Base-by-base conservation (phyloP, 1,284 basidiomycete species). In the Pulveroboletus sp. region DNA sequence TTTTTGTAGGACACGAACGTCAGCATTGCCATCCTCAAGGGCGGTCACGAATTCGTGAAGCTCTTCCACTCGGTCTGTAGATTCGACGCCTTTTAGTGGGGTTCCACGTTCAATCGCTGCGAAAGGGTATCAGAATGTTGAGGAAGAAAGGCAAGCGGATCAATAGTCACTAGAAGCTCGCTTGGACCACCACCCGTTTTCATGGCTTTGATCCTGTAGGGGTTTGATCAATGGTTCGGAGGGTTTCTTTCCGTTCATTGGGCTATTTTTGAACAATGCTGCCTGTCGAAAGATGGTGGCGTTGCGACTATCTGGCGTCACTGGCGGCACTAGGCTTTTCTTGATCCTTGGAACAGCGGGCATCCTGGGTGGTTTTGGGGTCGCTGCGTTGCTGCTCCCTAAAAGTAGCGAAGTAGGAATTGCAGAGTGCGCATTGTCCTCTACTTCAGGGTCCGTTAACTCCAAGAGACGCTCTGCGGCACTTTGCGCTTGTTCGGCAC, bases 401-500 rank as follows among this genome's bases (percentile, higher is more conserved):
- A 82, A 75, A 33, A 86, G 65, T 33, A 89, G 69, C 0, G 85
- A 83, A 22, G 77, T 68, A 2, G 85, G 84, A 17, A 87, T 78
- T 18, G 78, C 74, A n/a, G 81, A 79, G 57, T 82, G 75, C 50
- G 74, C 77, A 51, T 72, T 64, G 40, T 70, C 76, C 49, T 87
- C 85, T 31, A 84, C 84, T 51, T 91, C 88, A 18, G 87, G 82
- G 59, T 92, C 89, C 22, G 89, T 87, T 24, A 93, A 77, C 69
- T 93, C 91, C 46, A 94, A 72, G 39, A 95, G 74, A 55, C 89
- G 81, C 68, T 91, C 86, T 2, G 92, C 94, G 9, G 93, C 90
- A 66, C 90, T 92, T 67, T 94, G 87, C 0, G 92, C 94, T 68
- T 95, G 93, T 61, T 91, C 90, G 4, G 92, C 93, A 57, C 92